These are phyloP conservation scores for Xylariaceae sp. DNA, from an alignment of 2,329 filamentous ascomycete genomes.

Conservation along the genomic window DNA sequence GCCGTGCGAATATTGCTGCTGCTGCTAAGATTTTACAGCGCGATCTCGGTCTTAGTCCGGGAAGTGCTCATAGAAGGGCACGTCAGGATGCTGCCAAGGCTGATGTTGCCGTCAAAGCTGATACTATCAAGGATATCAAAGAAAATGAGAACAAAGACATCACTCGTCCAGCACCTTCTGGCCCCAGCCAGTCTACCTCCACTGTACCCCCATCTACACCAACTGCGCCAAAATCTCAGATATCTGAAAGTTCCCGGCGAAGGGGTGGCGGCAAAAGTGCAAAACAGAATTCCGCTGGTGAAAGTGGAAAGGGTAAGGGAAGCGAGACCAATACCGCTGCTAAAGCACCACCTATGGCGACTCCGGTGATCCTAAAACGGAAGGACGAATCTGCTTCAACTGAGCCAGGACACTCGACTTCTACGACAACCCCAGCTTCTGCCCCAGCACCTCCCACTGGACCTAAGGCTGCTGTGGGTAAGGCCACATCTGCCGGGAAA, in stretches of 20 bases:
- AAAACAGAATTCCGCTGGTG: constrained; percentile 39
- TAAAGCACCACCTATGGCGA: constrained; percentile 37
- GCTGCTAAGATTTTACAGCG: constrained; percentile 70
- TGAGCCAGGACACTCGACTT: constrained; percentile 29
- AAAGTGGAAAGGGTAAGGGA: constrained; percentile 37
- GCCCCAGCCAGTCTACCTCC: constrained; percentile 29
- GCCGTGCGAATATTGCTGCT: constrained; percentile 65
- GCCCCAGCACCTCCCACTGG: constrained; percentile 42
- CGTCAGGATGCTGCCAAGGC: constrained; percentile 64
- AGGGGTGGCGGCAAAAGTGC: constrained; percentile 44
- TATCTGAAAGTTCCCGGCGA: constrained; percentile 42
- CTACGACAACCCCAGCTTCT: constrained; percentile 35
- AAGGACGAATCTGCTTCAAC: constrained; percentile 32
- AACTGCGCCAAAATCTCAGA: constrained; percentile 39
- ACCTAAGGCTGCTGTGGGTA: constrained; percentile 35
- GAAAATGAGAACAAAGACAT: constrained; percentile 34
- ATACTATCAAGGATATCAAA: constrained; percentile 43
- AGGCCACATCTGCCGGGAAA: constrained; percentile 33
- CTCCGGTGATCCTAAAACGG: constrained; percentile 40
- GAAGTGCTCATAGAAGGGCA: constrained; percentile 65
- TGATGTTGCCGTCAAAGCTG: constrained; percentile 53
- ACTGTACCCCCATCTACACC: constrained; percentile 33
- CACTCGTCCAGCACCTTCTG: constrained; percentile 27
- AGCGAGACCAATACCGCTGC: constrained; percentile 30
- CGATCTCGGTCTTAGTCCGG: constrained; percentile 68